Evolutionary conservation across 495 filamentous ascomycete species (phyloP).

Genomic region (Hypoxylon fragiforme): DNA sequence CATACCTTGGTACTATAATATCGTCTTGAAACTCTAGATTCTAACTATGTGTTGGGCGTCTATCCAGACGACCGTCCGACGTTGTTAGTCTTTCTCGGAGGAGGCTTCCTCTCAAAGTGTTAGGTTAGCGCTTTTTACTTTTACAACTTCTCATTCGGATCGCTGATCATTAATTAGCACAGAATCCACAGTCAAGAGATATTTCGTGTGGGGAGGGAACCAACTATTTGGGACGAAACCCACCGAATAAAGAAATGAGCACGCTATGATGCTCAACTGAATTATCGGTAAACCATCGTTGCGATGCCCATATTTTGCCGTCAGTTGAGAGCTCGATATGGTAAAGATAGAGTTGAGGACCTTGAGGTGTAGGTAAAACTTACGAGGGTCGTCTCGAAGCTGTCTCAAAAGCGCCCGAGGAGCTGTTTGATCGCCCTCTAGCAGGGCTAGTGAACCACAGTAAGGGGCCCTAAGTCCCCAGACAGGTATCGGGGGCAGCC

Average conservation of each 20-base stretch:
- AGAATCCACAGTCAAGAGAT: no score
- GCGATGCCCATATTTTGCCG: neutral
- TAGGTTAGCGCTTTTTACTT: no score
- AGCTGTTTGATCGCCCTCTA: conserved; percentile 25
- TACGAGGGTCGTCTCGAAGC: conserved; percentile 25
- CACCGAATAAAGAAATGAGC: neutral
- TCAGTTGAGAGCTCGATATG: neutral
- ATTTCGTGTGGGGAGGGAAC: neutral
- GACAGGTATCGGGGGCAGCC: conserved; percentile 8
- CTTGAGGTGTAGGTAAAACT: conserved; percentile 30
- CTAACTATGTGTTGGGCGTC: no score
- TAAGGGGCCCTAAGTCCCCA: conserved; percentile 9
- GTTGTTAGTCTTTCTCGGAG: no score
- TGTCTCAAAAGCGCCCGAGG: conserved; percentile 29
- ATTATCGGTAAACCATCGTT: neutral
- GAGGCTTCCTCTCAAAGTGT: no score
- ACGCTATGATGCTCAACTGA: neutral
- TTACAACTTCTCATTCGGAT: no score
- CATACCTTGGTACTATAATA: no score
- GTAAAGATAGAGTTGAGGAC: neutral
- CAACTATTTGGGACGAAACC: neutral
- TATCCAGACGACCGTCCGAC: no score
- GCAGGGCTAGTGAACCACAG: conserved; percentile 15
- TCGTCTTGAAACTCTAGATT: no score
- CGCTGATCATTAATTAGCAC: no score